phyloP scores from a whole-genome alignment of 75 land plant species.

The Pinus tabuliformis region DNA sequence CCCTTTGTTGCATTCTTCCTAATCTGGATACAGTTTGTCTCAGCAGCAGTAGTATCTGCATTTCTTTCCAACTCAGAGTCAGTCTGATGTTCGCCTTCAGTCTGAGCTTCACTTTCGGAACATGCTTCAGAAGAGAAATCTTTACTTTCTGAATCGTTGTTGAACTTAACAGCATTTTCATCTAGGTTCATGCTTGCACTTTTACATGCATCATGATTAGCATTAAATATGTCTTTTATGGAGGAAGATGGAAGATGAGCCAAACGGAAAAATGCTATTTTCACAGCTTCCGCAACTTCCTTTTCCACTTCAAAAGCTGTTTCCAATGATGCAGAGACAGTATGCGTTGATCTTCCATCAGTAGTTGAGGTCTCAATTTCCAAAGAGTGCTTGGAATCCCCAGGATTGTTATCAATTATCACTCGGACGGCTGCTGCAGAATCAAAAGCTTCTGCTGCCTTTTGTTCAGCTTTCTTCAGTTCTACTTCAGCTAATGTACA shows the following conservation, averaged over 20 bases:
- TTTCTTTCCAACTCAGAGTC: constrained; percentile 15
- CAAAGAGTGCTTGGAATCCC: constrained; percentile 27
- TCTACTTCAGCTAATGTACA: constrained; percentile 54
- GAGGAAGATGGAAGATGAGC: constrained; percentile 28
- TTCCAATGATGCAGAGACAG: constrained; percentile 71
- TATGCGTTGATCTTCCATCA: constrained; percentile 40
- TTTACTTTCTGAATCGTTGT: neutral
- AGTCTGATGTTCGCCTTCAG: constrained; percentile 27
- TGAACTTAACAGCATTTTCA: neutral
- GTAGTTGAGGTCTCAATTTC: constrained; percentile 29
- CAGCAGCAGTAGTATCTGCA: neutral
- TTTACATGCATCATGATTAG: constrained; percentile 8
- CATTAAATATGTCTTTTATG: constrained; percentile 36
- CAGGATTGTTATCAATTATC: constrained; percentile 57
- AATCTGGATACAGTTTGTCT: neutral
- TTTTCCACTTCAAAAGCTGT: constrained; percentile 90
- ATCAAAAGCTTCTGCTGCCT: constrained; percentile 67
- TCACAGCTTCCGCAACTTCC: constrained; percentile 83
- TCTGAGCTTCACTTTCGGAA: constrained; percentile 7
- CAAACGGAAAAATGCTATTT: constrained; percentile 54
- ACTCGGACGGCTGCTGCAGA: constrained; percentile 68
- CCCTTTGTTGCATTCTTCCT: neutral
- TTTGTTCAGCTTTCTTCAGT: constrained; percentile 58
- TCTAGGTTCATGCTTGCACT: constrained; percentile 54
- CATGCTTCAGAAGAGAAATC: neutral